phyloP scores from a whole-genome alignment of 2,329 filamentous ascomycete species.

The Diaporthe capsici region DNA sequence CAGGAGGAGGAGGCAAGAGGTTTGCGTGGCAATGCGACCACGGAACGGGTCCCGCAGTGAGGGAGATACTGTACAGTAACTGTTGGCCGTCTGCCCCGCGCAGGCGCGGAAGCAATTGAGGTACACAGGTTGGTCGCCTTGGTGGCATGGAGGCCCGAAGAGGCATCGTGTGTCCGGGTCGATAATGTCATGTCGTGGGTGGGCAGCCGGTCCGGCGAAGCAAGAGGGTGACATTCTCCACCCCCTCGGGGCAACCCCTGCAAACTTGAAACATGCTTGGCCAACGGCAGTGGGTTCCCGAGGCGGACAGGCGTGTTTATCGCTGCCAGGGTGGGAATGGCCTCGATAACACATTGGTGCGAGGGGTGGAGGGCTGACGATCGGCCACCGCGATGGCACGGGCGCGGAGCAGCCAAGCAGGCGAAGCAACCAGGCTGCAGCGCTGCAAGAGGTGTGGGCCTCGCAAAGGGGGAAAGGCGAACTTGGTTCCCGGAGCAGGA shows the following conservation, averaged over 20 bases:
- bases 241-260: conserved; percentile 31
- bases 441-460: not conserved
- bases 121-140: not conserved
- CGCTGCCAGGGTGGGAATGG: conserved; percentile 27
- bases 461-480: conserved; percentile 4
- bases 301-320: conserved; percentile 27
- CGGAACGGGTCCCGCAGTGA: conserved; percentile 30
- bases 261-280: conserved; percentile 41
- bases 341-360: conserved; percentile 25
- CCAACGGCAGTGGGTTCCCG: conserved; percentile 33
- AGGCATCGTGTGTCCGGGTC: conserved; percentile 26
- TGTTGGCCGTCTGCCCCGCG: not conserved
- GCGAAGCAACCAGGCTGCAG: conserved; percentile 28
- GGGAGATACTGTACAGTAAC: not conserved
- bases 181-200: conserved; percentile 12
- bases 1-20: conserved; percentile 9
- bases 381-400: conserved; percentile 33
- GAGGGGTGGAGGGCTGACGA: conserved; percentile 24
- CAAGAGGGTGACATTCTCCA: conserved; percentile 28
- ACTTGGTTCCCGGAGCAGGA: not conserved
- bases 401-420: conserved; percentile 18
- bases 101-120: not conserved
- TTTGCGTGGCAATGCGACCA: conserved; percentile 28
- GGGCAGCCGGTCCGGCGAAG: conserved; percentile 8
- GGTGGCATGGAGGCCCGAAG: conserved; percentile 14